These are phyloP conservation scores for Erysimum cheiranthoides DNA, from an alignment of 345 rosid genomes.

Conservation along the genomic window DNA sequence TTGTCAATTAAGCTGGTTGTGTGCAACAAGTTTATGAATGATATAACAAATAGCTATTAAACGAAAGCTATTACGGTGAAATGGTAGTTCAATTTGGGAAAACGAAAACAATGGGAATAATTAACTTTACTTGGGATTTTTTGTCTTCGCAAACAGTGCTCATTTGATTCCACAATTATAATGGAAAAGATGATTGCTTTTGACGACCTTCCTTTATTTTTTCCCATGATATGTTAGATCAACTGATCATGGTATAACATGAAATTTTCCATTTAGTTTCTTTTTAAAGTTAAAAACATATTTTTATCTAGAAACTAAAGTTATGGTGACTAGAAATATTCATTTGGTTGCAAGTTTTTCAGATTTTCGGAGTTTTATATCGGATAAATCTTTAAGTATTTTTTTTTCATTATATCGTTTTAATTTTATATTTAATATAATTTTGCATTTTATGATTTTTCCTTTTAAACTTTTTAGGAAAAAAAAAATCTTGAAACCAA, in stretches of 20 bases:
- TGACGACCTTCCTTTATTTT: conserved; percentile 16
- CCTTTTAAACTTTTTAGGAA: no score
- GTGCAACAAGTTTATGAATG: neutral
- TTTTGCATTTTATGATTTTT: no score
- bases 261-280: conserved; percentile 29
- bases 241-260: conserved; percentile 38
- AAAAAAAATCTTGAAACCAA: neutral
- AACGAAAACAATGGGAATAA: neutral
- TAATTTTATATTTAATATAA: no score
- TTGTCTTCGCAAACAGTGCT: conserved; percentile 24
- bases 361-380: no score
- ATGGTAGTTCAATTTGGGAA: conserved; percentile 1
- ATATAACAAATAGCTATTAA: neutral
- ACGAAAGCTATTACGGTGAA: neutral
- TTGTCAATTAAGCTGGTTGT: no score
- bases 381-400: no score
- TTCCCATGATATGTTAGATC: conserved; percentile 39
- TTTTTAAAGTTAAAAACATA: conserved; percentile 17
- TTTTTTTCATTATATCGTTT: no score
- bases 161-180: conserved; percentile 32
- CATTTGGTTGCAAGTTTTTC: no score
- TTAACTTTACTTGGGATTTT: neutral
- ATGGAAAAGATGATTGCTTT: conserved; percentile 40
- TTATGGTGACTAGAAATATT: no score
- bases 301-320: conserved; percentile 2